Conservation (phyloP, 2,329 filamentous ascomycete species). For the Curvularia verruculosa region DNA sequence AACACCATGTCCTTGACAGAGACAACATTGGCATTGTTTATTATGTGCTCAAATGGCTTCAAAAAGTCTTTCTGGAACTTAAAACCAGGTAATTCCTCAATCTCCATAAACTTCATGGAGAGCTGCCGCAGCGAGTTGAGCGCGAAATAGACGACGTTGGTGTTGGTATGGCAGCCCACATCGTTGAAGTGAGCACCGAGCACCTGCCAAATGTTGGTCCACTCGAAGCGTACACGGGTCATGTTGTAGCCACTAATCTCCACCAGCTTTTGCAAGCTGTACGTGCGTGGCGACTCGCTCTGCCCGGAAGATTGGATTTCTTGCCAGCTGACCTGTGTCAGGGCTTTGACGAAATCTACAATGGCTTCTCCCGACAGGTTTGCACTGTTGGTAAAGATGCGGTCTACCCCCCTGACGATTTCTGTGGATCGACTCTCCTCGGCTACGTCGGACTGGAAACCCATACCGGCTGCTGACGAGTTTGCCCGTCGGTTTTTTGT, state of each 20-base stretch:
- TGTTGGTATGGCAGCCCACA: constrained; percentile 95
- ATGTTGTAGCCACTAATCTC: constrained; percentile 99
- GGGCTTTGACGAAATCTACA: constrained; percentile 87
- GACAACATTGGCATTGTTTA: constrained; percentile 88
- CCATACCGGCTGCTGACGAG: constrained; percentile 53
- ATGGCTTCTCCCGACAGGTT: constrained; percentile 93
- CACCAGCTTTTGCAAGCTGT: constrained; percentile 96
- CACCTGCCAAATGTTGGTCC: constrained; percentile 96
- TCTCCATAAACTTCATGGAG: constrained; percentile 98
- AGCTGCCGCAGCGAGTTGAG: constrained; percentile 93
- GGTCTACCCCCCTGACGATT: constrained; percentile 88
- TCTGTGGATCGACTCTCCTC: constrained; percentile 91
- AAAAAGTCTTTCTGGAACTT: constrained; percentile 99
- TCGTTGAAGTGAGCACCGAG: constrained; percentile 99
- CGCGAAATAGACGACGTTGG: constrained; percentile 95
- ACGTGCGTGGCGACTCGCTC: constrained; percentile 93
- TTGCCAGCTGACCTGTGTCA: constrained; percentile 98
- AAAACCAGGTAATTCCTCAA: constrained; percentile 96
- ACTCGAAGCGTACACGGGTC: constrained; percentile 96
- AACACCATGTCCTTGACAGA: constrained; percentile 98
- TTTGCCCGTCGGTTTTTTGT: constrained; percentile 58
- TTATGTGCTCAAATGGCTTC: constrained; percentile 97
- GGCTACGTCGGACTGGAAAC: constrained; percentile 78
- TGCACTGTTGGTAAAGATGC: constrained; percentile 95
- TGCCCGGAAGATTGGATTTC: constrained; percentile 97